These are phyloP conservation scores for Eucalyptus fibrosa DNA, from an alignment of 345 rosid genomes.

Conservation along the genomic window DNA sequence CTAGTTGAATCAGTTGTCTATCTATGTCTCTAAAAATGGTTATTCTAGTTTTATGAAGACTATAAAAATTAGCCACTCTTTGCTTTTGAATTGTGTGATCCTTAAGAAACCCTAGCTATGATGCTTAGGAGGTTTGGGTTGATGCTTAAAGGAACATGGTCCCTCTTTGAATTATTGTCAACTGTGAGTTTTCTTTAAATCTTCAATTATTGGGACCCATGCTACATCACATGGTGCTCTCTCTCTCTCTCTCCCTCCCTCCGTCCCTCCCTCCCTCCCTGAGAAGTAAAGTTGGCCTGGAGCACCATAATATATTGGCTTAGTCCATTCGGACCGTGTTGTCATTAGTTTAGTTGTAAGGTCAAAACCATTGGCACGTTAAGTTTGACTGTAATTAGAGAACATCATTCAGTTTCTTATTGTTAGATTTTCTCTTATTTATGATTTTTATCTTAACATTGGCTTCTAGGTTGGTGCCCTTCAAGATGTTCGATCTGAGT, in stretches of 20 bases:
- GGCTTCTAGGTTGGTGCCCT: conserved; percentile 84
- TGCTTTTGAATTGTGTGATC: background rate
- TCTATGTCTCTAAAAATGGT: background rate
- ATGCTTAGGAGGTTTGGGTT: background rate
- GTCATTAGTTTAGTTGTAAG: background rate
- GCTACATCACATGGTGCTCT: background rate
- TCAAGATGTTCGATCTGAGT: conserved; percentile 97
- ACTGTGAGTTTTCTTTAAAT: background rate
- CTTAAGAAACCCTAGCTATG: background rate
- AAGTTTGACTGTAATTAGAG: background rate
- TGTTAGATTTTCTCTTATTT: background rate
- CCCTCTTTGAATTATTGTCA: background rate
- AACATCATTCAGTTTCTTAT: background rate
- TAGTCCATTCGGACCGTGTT: background rate
- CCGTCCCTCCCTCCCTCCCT: background rate
- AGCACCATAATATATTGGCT: background rate
- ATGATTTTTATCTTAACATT: background rate
- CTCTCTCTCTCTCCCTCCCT: background rate
- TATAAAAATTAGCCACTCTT: background rate
- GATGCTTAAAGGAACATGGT: background rate
- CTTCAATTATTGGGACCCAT: background rate
- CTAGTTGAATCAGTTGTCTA: background rate
- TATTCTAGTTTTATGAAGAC: background rate
- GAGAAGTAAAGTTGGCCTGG: background rate
- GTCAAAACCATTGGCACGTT: background rate